Conservation (phyloP, 129 eudicot genomes). For the Tagetes patula region DNA sequence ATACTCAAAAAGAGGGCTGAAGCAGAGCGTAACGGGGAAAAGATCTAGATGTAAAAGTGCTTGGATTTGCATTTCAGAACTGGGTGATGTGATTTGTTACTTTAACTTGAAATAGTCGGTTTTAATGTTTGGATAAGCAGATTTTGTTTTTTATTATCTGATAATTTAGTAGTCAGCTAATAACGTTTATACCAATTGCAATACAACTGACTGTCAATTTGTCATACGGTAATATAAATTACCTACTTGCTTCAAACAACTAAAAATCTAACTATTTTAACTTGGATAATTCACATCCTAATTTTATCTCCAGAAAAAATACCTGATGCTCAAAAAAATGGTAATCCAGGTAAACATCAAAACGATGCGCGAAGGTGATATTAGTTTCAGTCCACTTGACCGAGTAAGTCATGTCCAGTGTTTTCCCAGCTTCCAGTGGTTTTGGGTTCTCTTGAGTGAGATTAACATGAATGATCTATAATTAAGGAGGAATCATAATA, state of each 20-base stretch:
- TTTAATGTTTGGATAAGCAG: background rate
- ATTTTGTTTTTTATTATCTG: background rate
- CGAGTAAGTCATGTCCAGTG: slow-evolving; percentile 83
- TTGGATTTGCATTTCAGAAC: slow-evolving; percentile 3
- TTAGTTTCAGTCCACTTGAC: slow-evolving; percentile 85
- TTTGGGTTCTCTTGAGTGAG: slow-evolving; percentile 87
- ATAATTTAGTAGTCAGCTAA: background rate
- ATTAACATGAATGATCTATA: slow-evolving; percentile 95
- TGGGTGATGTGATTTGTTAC: background rate
- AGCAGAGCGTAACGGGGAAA: background rate
- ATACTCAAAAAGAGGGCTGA: background rate
- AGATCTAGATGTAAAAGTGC: background rate
- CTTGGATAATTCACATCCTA: background rate
- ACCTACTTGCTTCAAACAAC: background rate
- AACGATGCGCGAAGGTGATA: slow-evolving; percentile 73
- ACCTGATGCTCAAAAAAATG: slow-evolving; percentile 99
- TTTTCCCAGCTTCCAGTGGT: slow-evolving; percentile 80
- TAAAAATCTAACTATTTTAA: background rate
- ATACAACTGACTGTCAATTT: background rate
- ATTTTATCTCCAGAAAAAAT: background rate
- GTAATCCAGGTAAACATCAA: slow-evolving; percentile 93
- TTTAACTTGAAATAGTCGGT: background rate
- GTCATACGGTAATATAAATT: background rate
- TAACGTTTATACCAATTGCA: background rate
- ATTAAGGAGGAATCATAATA: slow-evolving; percentile 18